Evolutionary conservation across 495 filamentous ascomycete species (phyloP).

Genomic region (Choiromyces venosus): DNA sequence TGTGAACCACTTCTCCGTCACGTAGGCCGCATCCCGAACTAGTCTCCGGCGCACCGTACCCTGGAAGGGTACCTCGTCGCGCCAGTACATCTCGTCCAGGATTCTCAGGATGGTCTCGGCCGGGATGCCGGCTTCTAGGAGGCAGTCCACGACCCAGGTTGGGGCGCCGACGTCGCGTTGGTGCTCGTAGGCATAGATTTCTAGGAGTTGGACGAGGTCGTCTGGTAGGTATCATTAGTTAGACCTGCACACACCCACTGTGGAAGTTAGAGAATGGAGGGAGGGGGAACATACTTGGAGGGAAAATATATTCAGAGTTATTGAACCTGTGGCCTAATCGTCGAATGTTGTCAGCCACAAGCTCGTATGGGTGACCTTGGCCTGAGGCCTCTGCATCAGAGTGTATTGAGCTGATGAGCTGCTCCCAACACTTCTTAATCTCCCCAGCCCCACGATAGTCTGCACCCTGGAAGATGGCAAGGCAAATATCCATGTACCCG

Average conservation of each 20-base stretch:
- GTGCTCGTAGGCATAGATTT: slow-evolving; percentile 67
- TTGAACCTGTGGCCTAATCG: slow-evolving; percentile 71
- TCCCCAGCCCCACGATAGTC: slow-evolving; percentile 79
- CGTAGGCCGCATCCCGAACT: slow-evolving; percentile 58
- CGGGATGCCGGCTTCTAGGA: slow-evolving; percentile 68
- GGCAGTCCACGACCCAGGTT: slow-evolving; percentile 76
- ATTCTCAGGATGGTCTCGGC: slow-evolving; percentile 68
- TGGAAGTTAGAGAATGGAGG: slow-evolving; percentile 46
- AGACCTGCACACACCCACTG: slow-evolving; percentile 5
- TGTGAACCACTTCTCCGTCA: slow-evolving; percentile 58
- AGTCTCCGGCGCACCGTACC: slow-evolving; percentile 57
- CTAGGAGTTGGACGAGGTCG: slow-evolving; percentile 63
- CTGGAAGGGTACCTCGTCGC: slow-evolving; percentile 75
- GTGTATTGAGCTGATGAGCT: slow-evolving; percentile 67
- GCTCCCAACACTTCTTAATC: slow-evolving; percentile 77
- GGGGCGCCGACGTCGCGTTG: slow-evolving; percentile 61
- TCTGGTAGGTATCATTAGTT: slow-evolving; percentile 6
- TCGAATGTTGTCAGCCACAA: slow-evolving; percentile 65
- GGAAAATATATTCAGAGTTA: slow-evolving; percentile 74
- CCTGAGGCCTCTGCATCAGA: slow-evolving; percentile 53
- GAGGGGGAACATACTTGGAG: slow-evolving; percentile 46
- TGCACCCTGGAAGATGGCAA: slow-evolving; percentile 80
- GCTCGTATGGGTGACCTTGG: slow-evolving; percentile 67
- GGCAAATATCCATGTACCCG: slow-evolving; percentile 83
- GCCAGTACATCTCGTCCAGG: slow-evolving; percentile 77